Conservation (phyloP, 2,329 filamentous ascomycete genomes). For the Claviceps sp. region DNA sequence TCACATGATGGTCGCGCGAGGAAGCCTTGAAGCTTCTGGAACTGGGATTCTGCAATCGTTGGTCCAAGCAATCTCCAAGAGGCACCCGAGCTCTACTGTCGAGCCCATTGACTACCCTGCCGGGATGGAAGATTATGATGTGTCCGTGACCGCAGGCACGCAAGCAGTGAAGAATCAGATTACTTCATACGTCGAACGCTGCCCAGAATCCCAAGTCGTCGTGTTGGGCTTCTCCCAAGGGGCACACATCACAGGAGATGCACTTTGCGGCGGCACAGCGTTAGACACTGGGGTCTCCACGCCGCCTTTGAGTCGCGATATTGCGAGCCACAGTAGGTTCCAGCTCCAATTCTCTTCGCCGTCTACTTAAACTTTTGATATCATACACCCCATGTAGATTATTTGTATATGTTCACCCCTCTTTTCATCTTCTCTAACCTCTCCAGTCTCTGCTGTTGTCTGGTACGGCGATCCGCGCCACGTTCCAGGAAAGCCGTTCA, state of each 20-base stretch:
- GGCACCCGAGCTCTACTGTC: not conserved
- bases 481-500: not conserved
- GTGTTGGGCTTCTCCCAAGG: constrained; percentile 1
- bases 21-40: not conserved
- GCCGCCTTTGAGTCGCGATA: not conserved
- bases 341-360: not conserved
- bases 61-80: not conserved
- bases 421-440: not conserved
- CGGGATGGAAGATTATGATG: not conserved
- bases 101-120: constrained; percentile 1
- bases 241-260: constrained; percentile 1
- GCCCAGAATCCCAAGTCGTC: not conserved
- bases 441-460: not conserved
- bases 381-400: no score
- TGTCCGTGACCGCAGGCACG: not conserved
- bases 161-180: not conserved
- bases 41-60: not conserved
- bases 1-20: not conserved
- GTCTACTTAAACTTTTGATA: no score
- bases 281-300: not conserved
- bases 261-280: not conserved
- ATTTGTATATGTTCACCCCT: not conserved
- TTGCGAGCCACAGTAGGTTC: not conserved
- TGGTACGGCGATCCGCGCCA: constrained; percentile 1
- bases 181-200: not conserved